Percentiles rank a stretch among this genome's conserved stretches.
phyloP scores from a whole-genome alignment of 495 filamentous ascomycete genomes.

The Pseudoneurospora amorphoporcata region DNA sequence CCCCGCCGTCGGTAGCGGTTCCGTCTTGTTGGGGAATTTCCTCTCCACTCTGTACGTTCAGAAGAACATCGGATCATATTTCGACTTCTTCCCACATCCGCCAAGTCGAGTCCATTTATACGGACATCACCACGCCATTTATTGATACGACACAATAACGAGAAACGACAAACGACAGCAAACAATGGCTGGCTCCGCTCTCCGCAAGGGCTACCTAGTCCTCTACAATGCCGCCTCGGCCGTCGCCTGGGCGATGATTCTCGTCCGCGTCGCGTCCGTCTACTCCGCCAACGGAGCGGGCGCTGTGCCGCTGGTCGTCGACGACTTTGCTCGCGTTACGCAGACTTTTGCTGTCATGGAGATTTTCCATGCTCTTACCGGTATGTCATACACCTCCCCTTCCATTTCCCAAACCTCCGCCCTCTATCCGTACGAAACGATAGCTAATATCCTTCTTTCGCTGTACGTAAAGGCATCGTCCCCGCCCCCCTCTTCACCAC shows the following conservation, averaged over 20 bases:
- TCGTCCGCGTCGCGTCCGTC: constrained; percentile 43
- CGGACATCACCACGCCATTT: not conserved
- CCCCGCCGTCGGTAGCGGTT: not conserved
- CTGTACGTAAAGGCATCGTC: constrained; percentile 51
- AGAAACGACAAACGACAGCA: not conserved
- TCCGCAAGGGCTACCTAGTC: constrained; percentile 58
- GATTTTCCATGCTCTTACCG: constrained; percentile 63
- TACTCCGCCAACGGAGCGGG: constrained; percentile 13
- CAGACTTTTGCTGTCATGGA: constrained; percentile 80
- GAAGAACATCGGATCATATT: not conserved
- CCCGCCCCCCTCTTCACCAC: constrained; percentile 79
- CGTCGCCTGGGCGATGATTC: constrained; percentile 61
- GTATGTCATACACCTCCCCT: constrained; percentile 27
- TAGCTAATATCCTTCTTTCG: not conserved
- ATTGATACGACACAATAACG: not conserved
- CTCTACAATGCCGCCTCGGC: constrained; percentile 73
- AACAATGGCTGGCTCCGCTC: constrained; percentile 15
- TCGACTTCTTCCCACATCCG: not conserved
- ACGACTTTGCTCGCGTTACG: constrained; percentile 60
- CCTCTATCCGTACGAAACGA: not conserved
- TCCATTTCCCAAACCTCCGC: not conserved
- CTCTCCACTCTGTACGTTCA: not conserved
- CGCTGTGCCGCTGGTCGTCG: constrained; percentile 39
- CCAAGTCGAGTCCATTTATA: too few species aligned
- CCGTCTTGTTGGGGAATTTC: not conserved